Evolutionary conservation across 2,329 filamentous ascomycete species (phyloP).

Genomic region (Nannizzia gypsea): DNA sequence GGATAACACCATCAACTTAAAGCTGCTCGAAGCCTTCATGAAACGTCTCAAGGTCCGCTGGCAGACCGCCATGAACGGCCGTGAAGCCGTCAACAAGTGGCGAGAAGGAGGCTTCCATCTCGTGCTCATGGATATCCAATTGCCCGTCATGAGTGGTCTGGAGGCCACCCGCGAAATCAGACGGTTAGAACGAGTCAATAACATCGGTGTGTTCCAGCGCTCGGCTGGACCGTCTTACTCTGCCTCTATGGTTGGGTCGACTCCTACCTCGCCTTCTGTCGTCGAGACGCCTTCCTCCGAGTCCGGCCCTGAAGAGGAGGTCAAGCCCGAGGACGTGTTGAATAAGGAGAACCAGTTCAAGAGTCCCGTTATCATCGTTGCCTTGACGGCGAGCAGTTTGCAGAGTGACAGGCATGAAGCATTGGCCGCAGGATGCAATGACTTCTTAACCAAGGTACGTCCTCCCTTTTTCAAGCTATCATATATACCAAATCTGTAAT

Average conservation of each 20-base stretch:
- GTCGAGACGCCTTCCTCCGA: neutral
- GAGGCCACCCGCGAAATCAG: conserved; percentile 93
- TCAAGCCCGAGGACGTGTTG: conserved; percentile 29
- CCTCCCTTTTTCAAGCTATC: neutral
- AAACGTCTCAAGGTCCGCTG: conserved; percentile 90
- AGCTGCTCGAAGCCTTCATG: conserved; percentile 87
- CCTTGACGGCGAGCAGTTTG: conserved; percentile 82
- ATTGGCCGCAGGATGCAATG: conserved; percentile 88
- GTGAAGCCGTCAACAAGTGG: conserved; percentile 90
- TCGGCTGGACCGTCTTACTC: conserved; percentile 41
- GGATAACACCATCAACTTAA: conserved; percentile 94
- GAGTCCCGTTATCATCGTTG: conserved; percentile 94
- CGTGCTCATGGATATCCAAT: conserved; percentile 96
- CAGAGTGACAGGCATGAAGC: conserved; percentile 94
- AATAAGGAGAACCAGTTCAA: conserved; percentile 56
- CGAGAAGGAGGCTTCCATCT: conserved; percentile 83
- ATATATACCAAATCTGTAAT: no score
- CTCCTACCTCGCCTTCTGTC: neutral
- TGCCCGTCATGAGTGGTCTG: conserved; percentile 90
- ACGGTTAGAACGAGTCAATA: conserved; percentile 76
- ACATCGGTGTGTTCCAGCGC: conserved; percentile 81
- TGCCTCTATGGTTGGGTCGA: conserved; percentile 25
- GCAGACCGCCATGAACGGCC: conserved; percentile 93
- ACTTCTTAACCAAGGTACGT: conserved; percentile 89
- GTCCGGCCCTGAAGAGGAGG: conserved; percentile 12